Evolutionary conservation across 2,329 filamentous ascomycete species (phyloP).

Genomic region (Diaporthe sp.): DNA sequence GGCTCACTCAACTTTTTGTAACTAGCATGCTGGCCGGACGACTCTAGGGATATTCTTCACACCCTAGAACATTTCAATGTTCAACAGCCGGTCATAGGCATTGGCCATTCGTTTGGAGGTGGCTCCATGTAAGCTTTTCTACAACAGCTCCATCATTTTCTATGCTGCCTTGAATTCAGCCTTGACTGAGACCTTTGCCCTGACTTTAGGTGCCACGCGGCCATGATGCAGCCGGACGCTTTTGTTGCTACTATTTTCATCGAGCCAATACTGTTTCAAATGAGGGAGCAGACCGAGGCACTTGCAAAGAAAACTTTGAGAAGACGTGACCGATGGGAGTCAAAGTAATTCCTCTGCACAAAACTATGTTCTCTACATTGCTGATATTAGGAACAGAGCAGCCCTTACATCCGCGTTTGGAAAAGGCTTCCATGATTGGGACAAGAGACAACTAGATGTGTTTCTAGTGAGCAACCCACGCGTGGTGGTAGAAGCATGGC

Average conservation of each 20-base stretch:
- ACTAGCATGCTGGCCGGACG: conserved; percentile 37
- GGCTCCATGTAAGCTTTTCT: conserved; percentile 28
- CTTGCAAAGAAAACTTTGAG: conserved; percentile 29
- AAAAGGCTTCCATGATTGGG: conserved; percentile 30
- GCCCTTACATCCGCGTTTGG: background rate
- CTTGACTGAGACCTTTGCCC: background rate
- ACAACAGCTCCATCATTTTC: background rate
- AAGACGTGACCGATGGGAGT: conserved; percentile 30
- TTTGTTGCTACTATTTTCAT: conserved; percentile 36
- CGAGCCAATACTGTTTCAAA: conserved; percentile 37
- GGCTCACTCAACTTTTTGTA: background rate
- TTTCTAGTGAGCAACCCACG: conserved; percentile 16
- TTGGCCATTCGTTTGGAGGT: conserved; percentile 39
- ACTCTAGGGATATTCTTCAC: conserved; percentile 37
- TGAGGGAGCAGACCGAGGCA: conserved; percentile 32
- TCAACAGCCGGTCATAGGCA: conserved; percentile 32
- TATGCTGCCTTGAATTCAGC: background rate
- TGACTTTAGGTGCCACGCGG: conserved; percentile 34
- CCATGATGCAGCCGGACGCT: conserved; percentile 29
- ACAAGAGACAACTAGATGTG: conserved; percentile 28
- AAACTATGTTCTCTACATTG: background rate
- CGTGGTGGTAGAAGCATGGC: too few relatives aligned
- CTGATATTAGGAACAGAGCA: background rate
- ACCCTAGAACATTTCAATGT: conserved; percentile 17
- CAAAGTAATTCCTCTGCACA: conserved; percentile 17